A percentile compares a stretch with the other conserved stretches of the same genome.
phyloP scores from a whole-genome alignment of 2,329 filamentous ascomycete genomes.

The Paraphoma sp. region DNA sequence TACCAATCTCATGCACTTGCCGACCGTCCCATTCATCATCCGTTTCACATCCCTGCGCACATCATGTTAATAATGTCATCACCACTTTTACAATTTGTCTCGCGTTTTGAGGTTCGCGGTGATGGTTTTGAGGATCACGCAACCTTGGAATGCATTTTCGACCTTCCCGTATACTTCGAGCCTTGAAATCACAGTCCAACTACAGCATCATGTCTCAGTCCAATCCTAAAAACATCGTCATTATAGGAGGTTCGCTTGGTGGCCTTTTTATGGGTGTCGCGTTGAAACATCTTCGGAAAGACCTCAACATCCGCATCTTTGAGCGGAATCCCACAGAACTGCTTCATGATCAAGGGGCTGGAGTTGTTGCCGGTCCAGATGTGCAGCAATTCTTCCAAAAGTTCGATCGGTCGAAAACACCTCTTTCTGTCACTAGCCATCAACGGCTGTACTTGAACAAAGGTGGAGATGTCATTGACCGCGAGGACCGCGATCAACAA shows the following conservation, averaged over 20 bases:
- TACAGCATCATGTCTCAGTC: conserved; percentile 14
- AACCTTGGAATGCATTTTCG: neutral
- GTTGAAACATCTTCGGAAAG: conserved; percentile 26
- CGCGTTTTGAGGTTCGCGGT: neutral
- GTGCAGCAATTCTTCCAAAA: conserved; percentile 29
- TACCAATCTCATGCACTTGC: neutral
- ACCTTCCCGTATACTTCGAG: neutral
- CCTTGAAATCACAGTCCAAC: neutral
- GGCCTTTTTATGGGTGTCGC: conserved; percentile 30
- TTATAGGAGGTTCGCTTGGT: conserved; percentile 30
- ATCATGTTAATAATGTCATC: conserved; percentile 11
- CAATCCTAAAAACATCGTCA: conserved; percentile 27
- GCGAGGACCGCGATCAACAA: conserved; percentile 24
- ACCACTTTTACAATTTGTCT: neutral
- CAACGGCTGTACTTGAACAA: conserved; percentile 29
- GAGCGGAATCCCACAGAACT: conserved; percentile 32
- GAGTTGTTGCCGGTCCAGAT: conserved; percentile 29
- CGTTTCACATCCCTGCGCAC: neutral
- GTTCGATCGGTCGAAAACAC: conserved; percentile 25
- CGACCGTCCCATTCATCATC: neutral
- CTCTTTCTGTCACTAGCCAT: conserved; percentile 23
- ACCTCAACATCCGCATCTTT: conserved; percentile 31
- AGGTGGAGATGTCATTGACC: conserved; percentile 21
- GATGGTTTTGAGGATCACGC: neutral
- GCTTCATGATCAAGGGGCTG: conserved; percentile 37